Evolutionary conservation across 2,329 filamentous ascomycete genomes (phyloP), one percentile per base, ranked within the genome.

Genomic region (Drechslerella dactyloides): DNA sequence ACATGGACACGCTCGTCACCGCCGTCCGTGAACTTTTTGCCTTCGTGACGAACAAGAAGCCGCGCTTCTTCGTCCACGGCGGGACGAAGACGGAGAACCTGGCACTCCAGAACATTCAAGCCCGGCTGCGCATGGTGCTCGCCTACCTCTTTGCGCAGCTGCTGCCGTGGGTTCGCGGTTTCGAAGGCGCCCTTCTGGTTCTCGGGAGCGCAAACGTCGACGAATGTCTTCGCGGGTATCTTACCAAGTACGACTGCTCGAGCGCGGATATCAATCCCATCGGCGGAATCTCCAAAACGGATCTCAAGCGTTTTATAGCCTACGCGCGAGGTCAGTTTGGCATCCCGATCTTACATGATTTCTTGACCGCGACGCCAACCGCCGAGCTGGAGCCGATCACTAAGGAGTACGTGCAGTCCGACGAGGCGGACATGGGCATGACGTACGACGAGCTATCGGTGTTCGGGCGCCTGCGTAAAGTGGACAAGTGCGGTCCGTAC

Each of bases 241-340:
- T 89, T 21, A 90, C 88, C n/a, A 90, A 90, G 79, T 90, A 90
- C 76, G 88, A 90, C 75, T 82, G 81, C 60, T 82, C 79, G 5
- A 83, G 81, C 6, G 84, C 82, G 1, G 84, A 86, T 74, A 82
- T 88, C 77, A 86, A 89, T 75, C 87, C 87, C 2, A 87, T 89
- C 56, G 87, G 85, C 15, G 83, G 82, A 4, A 83, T 84, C 40
- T 80, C 74, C 35, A 91, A 91, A 78, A 85, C 82, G 1, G 89
- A 92, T 75, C 81, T 91, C 1, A 90, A 89, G 78, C 80, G 83
- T 8, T 91, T 93, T 80, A 89, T 91, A 69, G 81, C 80, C n/a
- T 91, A 85, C 83, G 84, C 87, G 1, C 79, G 82, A 58, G 80
- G 78, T 17, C 80, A 83, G 37, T 91, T 89, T 76, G 78, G 84